A percentile compares a stretch with the other conserved stretches of the same genome.
Conservation (phyloP, 805 yeast genomes). For the Maudiozyma barnettii region DNA sequence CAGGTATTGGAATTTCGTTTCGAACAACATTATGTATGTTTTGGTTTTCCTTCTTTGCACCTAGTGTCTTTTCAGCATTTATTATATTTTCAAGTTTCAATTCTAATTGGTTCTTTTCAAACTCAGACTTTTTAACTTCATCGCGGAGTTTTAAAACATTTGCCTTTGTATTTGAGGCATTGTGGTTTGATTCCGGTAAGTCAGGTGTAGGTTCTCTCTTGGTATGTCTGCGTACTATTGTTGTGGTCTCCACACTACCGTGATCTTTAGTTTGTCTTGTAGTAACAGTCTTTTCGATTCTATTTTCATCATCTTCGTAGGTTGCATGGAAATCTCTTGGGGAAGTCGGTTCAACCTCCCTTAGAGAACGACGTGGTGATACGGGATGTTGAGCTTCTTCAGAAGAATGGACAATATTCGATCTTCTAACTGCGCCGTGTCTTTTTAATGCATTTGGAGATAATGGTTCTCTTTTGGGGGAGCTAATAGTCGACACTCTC, state of each 20-base stretch:
- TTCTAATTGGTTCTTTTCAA: background rate
- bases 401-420: background rate
- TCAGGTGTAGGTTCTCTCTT: background rate
- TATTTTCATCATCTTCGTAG: background rate
- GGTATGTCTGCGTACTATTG: background rate
- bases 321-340: background rate
- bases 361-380: too few relatives aligned
- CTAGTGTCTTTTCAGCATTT: background rate
- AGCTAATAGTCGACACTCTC: background rate
- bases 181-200: background rate
- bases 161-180: background rate
- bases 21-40: background rate
- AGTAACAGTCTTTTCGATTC: background rate
- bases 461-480: background rate
- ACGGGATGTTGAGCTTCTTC: background rate
- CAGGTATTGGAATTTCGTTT: background rate
- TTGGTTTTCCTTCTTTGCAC: background rate
- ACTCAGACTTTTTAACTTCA: background rate
- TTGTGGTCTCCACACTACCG: background rate
- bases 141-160: background rate
- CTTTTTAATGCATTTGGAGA: background rate
- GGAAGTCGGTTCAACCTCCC: too few relatives aligned
- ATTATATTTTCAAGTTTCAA: background rate
- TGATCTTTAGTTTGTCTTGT: background rate
- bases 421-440: background rate